A percentile compares a stretch with the other conserved stretches of the same genome.
These are phyloP conservation scores for Persicaria maculosa DNA, from an alignment of 148 eudicot species.

Conservation along the genomic window DNA sequence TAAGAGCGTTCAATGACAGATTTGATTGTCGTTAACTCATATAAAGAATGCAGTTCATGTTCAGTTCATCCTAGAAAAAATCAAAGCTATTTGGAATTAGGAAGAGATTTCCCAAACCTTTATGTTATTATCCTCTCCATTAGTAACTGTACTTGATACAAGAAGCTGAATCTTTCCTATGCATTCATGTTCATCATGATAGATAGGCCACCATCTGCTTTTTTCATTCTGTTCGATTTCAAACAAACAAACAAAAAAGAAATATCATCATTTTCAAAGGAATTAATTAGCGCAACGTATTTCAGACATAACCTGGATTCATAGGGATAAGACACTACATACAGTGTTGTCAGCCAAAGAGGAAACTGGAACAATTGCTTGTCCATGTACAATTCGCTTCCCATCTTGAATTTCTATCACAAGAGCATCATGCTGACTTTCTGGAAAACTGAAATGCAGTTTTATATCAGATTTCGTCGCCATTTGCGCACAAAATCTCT, in stretches of 20 bases:
- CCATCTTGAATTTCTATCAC: slow-evolving; percentile 54
- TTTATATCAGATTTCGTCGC: not conserved
- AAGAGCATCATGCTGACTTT: slow-evolving; percentile 70
- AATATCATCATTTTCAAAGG: not conserved
- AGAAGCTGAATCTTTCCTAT: slow-evolving; percentile 75
- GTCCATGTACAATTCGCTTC: slow-evolving; percentile 58
- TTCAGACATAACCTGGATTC: not conserved
- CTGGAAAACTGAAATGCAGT: slow-evolving; percentile 61
- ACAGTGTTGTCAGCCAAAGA: slow-evolving; percentile 56
- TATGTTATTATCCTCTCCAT: slow-evolving; percentile 50
- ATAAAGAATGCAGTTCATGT: not conserved
- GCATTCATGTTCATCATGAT: slow-evolving; percentile 66
- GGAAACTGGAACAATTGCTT: slow-evolving; percentile 56
- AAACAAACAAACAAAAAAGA: slow-evolving; percentile 2
- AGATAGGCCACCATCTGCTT: slow-evolving; percentile 69
- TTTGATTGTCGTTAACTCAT: not conserved
- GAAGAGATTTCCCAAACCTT: slow-evolving; percentile 38
- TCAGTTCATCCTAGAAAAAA: not conserved
- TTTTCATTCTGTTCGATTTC: slow-evolving; percentile 47
- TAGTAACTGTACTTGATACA: slow-evolving; percentile 38
- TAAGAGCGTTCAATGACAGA: not conserved
- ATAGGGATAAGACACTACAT: slow-evolving; percentile 22
- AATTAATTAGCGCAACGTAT: not conserved
- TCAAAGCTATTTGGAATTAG: not conserved
- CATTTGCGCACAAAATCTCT: not conserved